Evolutionary conservation across 208 protist genomes (phyloP).

Genomic region (Zelonia costaricensis): DNA sequence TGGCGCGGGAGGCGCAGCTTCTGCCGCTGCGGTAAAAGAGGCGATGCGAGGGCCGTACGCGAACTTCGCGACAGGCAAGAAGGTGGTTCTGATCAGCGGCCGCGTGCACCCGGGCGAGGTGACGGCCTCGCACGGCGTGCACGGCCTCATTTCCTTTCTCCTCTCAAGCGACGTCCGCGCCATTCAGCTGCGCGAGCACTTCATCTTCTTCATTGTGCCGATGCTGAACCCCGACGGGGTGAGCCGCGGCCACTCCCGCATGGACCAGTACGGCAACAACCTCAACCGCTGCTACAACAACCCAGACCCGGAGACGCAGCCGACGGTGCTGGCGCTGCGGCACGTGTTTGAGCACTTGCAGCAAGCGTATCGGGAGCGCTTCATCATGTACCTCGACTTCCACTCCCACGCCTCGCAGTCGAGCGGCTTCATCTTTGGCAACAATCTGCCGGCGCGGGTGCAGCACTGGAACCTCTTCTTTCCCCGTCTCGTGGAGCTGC

Average conservation of each 20-base stretch:
- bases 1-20: background rate
- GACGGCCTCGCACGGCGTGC: slow-evolving; percentile 86
- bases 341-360: slow-evolving; percentile 80
- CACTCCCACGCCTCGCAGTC: slow-evolving; percentile 93
- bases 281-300: slow-evolving; percentile 94
- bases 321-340: slow-evolving; percentile 81
- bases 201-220: slow-evolving; percentile 93
- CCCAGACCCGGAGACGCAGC: slow-evolving; percentile 70
- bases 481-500: slow-evolving; percentile 72
- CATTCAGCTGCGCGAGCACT: slow-evolving; percentile 74
- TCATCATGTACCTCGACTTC: slow-evolving; percentile 93
- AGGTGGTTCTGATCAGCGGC: slow-evolving; percentile 84
- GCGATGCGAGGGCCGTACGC: slow-evolving; percentile 60
- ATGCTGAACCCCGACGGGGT: slow-evolving; percentile 96
- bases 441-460: slow-evolving; percentile 67
- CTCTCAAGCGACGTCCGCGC: slow-evolving; percentile 73
- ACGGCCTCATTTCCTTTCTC: slow-evolving; percentile 90
- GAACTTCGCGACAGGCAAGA: slow-evolving; percentile 82
- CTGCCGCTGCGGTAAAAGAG: background rate
- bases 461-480: slow-evolving; percentile 90
- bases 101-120: slow-evolving; percentile 95
- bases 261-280: slow-evolving; percentile 92
- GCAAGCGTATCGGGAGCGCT: slow-evolving; percentile 56
- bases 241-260: slow-evolving; percentile 89
- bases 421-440: slow-evolving; percentile 93